Evolutionary conservation across 192 early-diverging fungal species (phyloP).

Genomic region (Podochytrium sp.): DNA sequence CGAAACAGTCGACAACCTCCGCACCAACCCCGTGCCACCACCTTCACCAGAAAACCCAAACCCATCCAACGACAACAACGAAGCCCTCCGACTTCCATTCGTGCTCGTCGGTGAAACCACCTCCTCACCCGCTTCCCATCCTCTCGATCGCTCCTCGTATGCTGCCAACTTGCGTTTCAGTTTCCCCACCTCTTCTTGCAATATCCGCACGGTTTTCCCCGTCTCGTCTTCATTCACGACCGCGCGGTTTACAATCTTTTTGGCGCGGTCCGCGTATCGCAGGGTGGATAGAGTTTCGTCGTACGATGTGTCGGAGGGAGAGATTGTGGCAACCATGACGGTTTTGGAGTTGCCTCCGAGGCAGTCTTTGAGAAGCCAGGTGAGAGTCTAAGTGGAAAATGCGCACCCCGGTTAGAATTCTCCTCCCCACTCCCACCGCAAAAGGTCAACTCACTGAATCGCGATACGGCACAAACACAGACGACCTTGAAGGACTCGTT

Average conservation of each 20-base stretch:
- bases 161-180: conserved; percentile 61
- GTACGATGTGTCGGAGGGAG: conserved; percentile 42
- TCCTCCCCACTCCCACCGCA: background rate
- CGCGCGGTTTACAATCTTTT: conserved; percentile 88
- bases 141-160: conserved; percentile 31
- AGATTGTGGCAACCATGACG: conserved; percentile 58
- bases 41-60: background rate
- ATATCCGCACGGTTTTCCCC: conserved; percentile 73
- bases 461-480: conserved; percentile 83
- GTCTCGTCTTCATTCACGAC: conserved; percentile 90
- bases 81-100: background rate
- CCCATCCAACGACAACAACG: background rate
- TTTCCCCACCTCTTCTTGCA: conserved; percentile 77
- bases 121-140: background rate
- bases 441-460: conserved; percentile 81
- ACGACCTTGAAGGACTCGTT: background rate
- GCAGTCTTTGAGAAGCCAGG: conserved; percentile 59
- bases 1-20: background rate
- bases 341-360: conserved; percentile 62
- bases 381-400: conserved; percentile 55
- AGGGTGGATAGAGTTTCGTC: conserved; percentile 70
- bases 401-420: background rate
- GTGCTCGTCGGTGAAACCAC: background rate
- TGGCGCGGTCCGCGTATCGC: conserved; percentile 89
- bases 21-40: background rate